A percentile compares a stretch with the other conserved stretches of the same genome.
Conservation (phyloP, 1,284 basidiomycete species). For the Coniophora puteana region DNA sequence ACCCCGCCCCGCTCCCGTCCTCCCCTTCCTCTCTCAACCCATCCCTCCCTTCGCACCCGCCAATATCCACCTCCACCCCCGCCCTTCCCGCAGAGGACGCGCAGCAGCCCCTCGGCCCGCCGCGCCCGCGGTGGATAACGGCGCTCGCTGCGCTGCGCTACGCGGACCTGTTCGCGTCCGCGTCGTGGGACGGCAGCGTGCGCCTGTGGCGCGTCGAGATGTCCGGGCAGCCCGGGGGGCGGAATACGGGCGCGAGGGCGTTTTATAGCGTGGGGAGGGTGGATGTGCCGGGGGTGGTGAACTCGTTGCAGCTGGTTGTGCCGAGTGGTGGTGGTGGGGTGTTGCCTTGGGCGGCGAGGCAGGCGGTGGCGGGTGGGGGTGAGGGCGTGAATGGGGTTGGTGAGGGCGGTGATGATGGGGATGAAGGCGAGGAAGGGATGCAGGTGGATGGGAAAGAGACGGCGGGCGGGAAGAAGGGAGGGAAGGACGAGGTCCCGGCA, state of each 20-base stretch:
- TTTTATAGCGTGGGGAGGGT: conserved; percentile 69
- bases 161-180: conserved; percentile 89
- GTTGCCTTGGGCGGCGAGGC: conserved; percentile 36
- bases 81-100: too few relatives aligned
- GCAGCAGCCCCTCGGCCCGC: too few relatives aligned
- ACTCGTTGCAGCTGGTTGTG: conserved; percentile 82
- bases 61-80: too few relatives aligned
- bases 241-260: conserved; percentile 66
- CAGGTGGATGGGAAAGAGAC: too few relatives aligned
- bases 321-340: conserved; percentile 46
- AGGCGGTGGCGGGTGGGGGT: neutral
- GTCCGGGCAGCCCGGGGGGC: too few relatives aligned
- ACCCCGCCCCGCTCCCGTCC: too few relatives aligned
- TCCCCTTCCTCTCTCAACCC: too few relatives aligned
- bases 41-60: too few relatives aligned
- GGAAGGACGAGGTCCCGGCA: conserved; percentile 27
- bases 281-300: conserved; percentile 76
- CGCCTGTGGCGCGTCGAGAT: conserved; percentile 89
- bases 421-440: conserved; percentile 32
- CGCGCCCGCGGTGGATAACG: conserved; percentile 93
- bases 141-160: conserved; percentile 80
- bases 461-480: conserved; percentile 2
- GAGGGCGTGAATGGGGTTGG: conserved; percentile 39
- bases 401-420: conserved; percentile 33
- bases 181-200: conserved; percentile 90